Base-by-base conservation (phyloP, 345 rosid genomes). In the Gossypium turneri region DNA sequence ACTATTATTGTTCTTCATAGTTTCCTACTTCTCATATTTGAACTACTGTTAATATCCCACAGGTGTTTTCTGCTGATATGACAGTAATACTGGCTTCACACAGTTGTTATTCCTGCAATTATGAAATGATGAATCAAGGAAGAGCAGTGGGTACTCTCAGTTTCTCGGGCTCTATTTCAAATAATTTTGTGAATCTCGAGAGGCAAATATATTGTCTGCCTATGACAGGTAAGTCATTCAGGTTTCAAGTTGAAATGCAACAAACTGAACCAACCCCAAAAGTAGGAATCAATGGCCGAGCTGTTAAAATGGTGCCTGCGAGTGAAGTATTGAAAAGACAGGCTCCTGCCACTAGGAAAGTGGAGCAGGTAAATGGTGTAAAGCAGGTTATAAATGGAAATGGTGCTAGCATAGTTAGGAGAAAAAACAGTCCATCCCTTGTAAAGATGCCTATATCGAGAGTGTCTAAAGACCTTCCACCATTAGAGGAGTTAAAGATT, bases 21-120 rank as follows among this genome's bases (percentile, higher is more conserved):
- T 4, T 51, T 70, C n/a, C 59, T n/a, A 44, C 43, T 60, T 55
- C 71, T 53, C 51, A 15, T 51, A 6, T 51, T 34, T 67, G 71
- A 22, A 12, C 47, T 45, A 20, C 61, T 70, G 56, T 52, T 19
- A 58, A 55, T 19, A 41, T 45, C 4, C 16, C 16, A 22, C 56
- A 83, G 88, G 83, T 72, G 58, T n/a, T 60, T 50, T 44, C 68
- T 58, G 79, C 79, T 74, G 75, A 67, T 70, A 94, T 94, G 99
- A 87, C 86, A 73, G 97, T 88, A 43, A 27, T 90, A 75, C 81
- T 94, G 81, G 97, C 93, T 83, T 94, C 94, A 45, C 88, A 90
- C 71, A 74, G 94, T 84, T 91, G 90, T 61, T 88, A 80, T 79
- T 76, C 85, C 80, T 75, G 62, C 50, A 70, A 79, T 64, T 71